Evolutionary conservation across 805 yeast genomes (phyloP).

Genomic region (Kuraishia cidri): DNA sequence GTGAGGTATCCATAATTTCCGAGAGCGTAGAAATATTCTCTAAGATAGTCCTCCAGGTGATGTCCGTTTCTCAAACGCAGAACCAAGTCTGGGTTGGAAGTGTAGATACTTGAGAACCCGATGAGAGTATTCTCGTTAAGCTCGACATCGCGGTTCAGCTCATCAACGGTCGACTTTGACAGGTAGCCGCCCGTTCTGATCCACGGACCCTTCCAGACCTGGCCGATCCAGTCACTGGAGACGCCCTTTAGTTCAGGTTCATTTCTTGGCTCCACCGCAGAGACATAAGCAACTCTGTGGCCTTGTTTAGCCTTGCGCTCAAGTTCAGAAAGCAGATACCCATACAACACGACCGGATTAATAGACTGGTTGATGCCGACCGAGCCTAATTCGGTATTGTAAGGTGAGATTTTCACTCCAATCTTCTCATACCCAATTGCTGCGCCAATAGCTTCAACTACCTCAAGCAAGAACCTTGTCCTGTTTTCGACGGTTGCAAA

Average conservation of each 20-base stretch:
- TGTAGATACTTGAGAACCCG: slow-evolving; percentile 27
- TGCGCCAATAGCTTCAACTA: slow-evolving; percentile 38
- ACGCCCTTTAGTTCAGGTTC: slow-evolving; percentile 4
- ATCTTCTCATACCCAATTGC: slow-evolving; percentile 43
- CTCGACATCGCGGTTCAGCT: slow-evolving; percentile 9
- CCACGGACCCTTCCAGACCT: slow-evolving; percentile 25
- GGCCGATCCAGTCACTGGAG: slow-evolving; percentile 2
- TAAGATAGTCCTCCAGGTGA: too few relatives aligned
- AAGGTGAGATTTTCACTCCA: slow-evolving; percentile 43
- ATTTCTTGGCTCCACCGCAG: slow-evolving; percentile 21
- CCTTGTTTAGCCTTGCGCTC: slow-evolving; percentile 26
- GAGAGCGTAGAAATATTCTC: slow-evolving; percentile 26
- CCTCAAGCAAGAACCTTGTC: slow-evolving; percentile 29
- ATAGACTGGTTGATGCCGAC: slow-evolving; percentile 13
- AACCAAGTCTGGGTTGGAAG: slow-evolving; percentile 35
- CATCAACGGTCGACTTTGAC: too few relatives aligned
- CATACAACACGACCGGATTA: slow-evolving; percentile 23
- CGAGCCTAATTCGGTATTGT: slow-evolving; percentile 13
- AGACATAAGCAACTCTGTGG: slow-evolving; percentile 14
- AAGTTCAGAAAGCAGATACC: slow-evolving; percentile 29
- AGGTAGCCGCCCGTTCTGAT: slow-evolving; percentile 14
- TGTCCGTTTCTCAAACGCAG: slow-evolving; percentile 27
- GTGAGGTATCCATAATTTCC: slow-evolving; percentile 23
- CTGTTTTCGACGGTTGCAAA: slow-evolving; percentile 35
- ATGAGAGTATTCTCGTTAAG: slow-evolving; percentile 34